phyloP scores from a whole-genome alignment of 1,139 yeast genomes.

The Pichia sp. region DNA sequence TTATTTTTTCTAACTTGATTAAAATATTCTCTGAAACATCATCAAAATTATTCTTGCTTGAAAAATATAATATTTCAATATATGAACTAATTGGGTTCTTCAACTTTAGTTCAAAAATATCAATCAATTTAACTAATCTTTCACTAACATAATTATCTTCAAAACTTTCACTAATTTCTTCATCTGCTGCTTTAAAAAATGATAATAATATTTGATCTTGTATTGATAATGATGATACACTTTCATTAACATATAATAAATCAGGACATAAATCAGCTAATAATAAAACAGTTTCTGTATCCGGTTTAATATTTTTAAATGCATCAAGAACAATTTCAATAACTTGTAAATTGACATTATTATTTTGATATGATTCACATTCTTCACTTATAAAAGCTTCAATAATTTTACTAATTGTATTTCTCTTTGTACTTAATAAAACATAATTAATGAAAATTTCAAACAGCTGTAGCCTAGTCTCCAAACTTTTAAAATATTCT shows the following conservation, averaged over 20 bases:
- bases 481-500: slow-evolving; percentile 17
- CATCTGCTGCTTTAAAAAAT: slow-evolving; percentile 26
- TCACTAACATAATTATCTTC: slow-evolving; percentile 24
- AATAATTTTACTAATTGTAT: slow-evolving; percentile 22
- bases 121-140: slow-evolving; percentile 17
- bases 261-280: slow-evolving; percentile 20
- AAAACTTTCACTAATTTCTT: slow-evolving; percentile 23
- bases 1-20: slow-evolving; percentile 17
- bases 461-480: slow-evolving; percentile 25
- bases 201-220: slow-evolving; percentile 14
- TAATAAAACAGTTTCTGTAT: slow-evolving; percentile 22
- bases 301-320: slow-evolving; percentile 23
- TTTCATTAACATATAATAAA: slow-evolving; percentile 11
- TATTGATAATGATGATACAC: slow-evolving; percentile 6
- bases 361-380: slow-evolving; percentile 7
- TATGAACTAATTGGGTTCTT: slow-evolving; percentile 20
- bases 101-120: slow-evolving; percentile 17
- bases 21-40: slow-evolving; percentile 20
- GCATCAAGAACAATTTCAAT: slow-evolving; percentile 26
- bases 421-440: slow-evolving; percentile 24
- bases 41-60: slow-evolving; percentile 24
- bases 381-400: slow-evolving; percentile 27
- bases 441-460: slow-evolving; percentile 30
- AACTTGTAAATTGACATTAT: slow-evolving; percentile 19
- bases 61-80: slow-evolving; percentile 26